These are phyloP conservation scores for Moesziomyces antarcticus DNA, from an alignment of 1,284 basidiomycete species.

Conservation along the genomic window DNA sequence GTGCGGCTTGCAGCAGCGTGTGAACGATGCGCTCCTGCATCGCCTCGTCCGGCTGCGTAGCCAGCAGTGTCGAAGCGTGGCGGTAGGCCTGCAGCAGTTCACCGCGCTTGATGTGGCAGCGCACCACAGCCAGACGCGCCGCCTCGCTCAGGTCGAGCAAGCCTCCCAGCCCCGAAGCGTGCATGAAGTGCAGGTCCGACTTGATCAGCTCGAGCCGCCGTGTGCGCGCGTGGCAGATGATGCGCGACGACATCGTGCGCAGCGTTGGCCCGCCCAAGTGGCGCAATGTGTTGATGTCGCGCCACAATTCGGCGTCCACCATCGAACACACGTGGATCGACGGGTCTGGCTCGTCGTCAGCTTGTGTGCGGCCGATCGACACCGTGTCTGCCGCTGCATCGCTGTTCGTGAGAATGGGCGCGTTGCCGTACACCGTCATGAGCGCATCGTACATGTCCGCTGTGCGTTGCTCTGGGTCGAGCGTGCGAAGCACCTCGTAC, in stretches of 20 bases:
- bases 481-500: slow-evolving; percentile 25
- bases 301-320: slow-evolving; percentile 34
- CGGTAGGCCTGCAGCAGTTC: slow-evolving; percentile 15
- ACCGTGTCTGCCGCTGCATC: too few species aligned
- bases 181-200: slow-evolving; percentile 26
- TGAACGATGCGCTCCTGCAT: slow-evolving; percentile 9
- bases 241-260: slow-evolving; percentile 37
- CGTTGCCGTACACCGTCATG: slow-evolving; percentile 31
- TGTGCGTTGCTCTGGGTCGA: slow-evolving; percentile 28
- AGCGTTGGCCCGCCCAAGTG: slow-evolving; percentile 20
- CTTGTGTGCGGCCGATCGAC: too few species aligned
- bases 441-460: slow-evolving; percentile 46
- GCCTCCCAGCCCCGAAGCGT: background rate
- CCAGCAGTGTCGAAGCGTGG: slow-evolving; percentile 5
- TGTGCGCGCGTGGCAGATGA: slow-evolving; percentile 28
- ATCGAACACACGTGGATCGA: background rate
- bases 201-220: slow-evolving; percentile 27
- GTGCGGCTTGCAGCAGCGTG: slow-evolving; percentile 22
- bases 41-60: background rate
- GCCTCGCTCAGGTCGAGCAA: slow-evolving; percentile 20
- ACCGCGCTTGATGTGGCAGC: slow-evolving; percentile 25
- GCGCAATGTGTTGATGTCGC: slow-evolving; percentile 13
- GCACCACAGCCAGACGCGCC: slow-evolving; percentile 19
- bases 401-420: background rate
- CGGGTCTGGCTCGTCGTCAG: background rate